A percentile compares a stretch with the other conserved stretches of the same genome.
Evolutionary conservation across 306 rosid species (phyloP).

Genomic region (Coriaria nepalensis): DNA sequence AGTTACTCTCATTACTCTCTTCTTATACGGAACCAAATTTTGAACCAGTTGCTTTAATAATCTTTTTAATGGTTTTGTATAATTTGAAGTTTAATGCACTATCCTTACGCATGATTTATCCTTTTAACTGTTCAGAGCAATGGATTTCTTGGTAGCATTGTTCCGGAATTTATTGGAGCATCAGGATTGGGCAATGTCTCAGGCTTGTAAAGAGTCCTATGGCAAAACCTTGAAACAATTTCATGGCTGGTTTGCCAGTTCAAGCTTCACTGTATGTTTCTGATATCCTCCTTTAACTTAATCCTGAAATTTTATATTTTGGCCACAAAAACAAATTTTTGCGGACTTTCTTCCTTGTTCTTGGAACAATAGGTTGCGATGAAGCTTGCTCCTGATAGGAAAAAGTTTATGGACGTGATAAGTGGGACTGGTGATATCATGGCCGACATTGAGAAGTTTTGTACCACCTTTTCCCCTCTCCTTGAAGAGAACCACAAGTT

Average conservation of each 20-base stretch:
- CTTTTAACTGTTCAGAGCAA: conserved; percentile 50
- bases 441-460: conserved; percentile 63
- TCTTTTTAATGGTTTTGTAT: background rate
- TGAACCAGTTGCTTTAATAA: conserved; percentile 1
- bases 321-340: background rate
- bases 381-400: conserved; percentile 98
- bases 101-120: too few relatives aligned
- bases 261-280: conserved; percentile 71
- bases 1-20: background rate
- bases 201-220: conserved; percentile 84
- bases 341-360: conserved; percentile 1
- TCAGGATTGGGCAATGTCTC: conserved; percentile 82
- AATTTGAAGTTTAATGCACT: background rate
- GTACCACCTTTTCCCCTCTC: conserved; percentile 50
- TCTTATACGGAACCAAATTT: too few relatives aligned
- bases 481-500: conserved; percentile 90
- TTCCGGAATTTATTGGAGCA: conserved; percentile 76
- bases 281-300: conserved; percentile 10
- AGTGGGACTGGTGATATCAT: conserved; percentile 53
- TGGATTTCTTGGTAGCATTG: conserved; percentile 88
- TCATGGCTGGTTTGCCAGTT: conserved; percentile 98
- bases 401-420: conserved; percentile 89
- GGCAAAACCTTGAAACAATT: conserved; percentile 81
- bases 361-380: conserved; percentile 56
- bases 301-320: conserved; percentile 11